These are phyloP conservation scores for Olyra latifolia DNA, from an alignment of 176 grass and related monocot species.

Conservation along the genomic window DNA sequence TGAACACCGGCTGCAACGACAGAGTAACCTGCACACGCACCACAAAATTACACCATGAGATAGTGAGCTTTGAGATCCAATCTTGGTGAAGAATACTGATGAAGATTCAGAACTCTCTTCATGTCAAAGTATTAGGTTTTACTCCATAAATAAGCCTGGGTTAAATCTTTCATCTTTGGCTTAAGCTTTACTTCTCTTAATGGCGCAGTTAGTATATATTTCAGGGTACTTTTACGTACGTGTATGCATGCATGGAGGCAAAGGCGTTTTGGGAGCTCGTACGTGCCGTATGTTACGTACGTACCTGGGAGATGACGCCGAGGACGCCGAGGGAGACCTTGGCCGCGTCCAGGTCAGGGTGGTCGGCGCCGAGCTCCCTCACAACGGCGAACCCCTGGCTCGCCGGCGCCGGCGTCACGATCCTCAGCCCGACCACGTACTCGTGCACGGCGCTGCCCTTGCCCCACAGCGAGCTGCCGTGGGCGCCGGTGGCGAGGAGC, in stretches of 20 bases:
- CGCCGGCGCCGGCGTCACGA: conserved; percentile 49
- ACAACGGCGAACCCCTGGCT: conserved; percentile 38
- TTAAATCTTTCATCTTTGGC: neutral
- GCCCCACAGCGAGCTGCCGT: conserved; percentile 56
- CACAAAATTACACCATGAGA: neutral
- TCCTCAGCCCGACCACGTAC: conserved; percentile 56
- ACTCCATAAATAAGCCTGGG: neutral
- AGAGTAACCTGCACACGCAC: conserved; percentile 22
- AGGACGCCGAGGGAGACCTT: conserved; percentile 81
- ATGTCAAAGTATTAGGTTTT: neutral
- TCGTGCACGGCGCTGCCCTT: conserved; percentile 75
- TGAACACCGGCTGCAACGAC: conserved; percentile 24
- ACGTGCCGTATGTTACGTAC: too few species aligned
- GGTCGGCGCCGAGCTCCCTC: conserved; percentile 16
- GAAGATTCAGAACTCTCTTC: neutral
- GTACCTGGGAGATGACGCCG: conserved; percentile 70
- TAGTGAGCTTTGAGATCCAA: neutral
- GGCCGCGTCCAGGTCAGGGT: conserved; percentile 59
- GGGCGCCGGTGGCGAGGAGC: conserved; percentile 55
- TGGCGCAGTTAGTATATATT: neutral
- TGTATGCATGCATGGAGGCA: neutral
- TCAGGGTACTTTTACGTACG: too few species aligned
- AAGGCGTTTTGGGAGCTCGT: too few species aligned
- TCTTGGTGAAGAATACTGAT: neutral
- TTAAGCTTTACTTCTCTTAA: neutral